Conservation (phyloP, 768 basidiomycete species). For the Agaricus sinodeliciosus region DNA sequence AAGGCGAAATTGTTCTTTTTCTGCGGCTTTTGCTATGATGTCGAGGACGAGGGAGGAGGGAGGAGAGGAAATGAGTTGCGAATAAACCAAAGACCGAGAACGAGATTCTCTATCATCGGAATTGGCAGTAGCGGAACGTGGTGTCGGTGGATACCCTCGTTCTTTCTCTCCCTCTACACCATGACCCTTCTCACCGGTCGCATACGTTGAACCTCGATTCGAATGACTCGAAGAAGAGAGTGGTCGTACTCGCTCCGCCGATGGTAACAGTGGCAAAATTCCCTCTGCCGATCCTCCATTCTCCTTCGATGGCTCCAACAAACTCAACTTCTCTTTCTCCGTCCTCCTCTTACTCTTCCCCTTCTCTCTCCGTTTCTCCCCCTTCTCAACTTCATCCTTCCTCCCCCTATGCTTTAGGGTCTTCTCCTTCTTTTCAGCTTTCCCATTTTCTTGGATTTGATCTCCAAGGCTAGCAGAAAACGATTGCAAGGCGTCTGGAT, state of each 20-base stretch:
- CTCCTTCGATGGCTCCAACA: neutral
- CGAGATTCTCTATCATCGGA: neutral
- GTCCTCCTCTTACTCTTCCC: slow-evolving; percentile 16
- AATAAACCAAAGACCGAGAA: neutral
- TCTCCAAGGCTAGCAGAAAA: neutral
- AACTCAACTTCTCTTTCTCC: slow-evolving; percentile 6
- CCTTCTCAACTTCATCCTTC: slow-evolving; percentile 17
- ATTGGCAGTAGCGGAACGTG: neutral
- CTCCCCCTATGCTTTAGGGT: too few species aligned
- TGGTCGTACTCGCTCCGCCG: too few species aligned
- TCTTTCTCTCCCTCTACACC: neutral
- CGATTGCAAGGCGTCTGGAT: slow-evolving; percentile 25
- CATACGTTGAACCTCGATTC: neutral
- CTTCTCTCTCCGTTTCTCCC: slow-evolving; percentile 3
- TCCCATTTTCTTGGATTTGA: slow-evolving; percentile 4
- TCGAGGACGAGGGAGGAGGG: neutral
- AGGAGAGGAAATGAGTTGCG: slow-evolving; percentile 6
- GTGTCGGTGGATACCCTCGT: neutral
- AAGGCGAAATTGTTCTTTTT: neutral
- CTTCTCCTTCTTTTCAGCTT: slow-evolving; percentile 9
- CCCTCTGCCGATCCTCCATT: neutral
- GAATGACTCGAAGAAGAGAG: too few species aligned
- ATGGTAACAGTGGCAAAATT: too few species aligned
- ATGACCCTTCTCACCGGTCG: neutral
- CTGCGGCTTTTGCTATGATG: neutral